Evolutionary conservation across 352 stramenopile species (phyloP).

Genomic region (Elongisporangium prolatum): DNA sequence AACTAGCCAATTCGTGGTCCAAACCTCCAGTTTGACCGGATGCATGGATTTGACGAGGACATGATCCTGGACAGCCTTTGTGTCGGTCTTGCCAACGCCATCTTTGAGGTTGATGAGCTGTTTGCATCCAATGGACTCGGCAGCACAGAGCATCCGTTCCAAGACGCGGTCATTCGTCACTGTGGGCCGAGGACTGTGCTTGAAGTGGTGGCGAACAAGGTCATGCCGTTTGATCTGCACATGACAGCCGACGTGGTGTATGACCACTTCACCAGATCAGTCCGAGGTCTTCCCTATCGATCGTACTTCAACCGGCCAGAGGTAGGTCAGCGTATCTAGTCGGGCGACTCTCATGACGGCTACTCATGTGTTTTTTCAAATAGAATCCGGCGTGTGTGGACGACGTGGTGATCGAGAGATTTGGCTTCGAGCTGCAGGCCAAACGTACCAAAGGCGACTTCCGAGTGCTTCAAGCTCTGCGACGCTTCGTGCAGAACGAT

Average conservation of each 20-base stretch:
- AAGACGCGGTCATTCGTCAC: too few relatives aligned
- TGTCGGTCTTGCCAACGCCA: slow-evolving; percentile 23
- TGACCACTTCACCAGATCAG: slow-evolving; percentile 27
- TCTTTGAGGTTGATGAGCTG: slow-evolving; percentile 26
- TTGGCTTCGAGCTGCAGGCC: slow-evolving; percentile 45
- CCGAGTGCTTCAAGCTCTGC: slow-evolving; percentile 53
- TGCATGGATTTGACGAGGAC: slow-evolving; percentile 18
- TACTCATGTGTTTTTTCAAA: too few relatives aligned
- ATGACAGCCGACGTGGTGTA: slow-evolving; percentile 29
- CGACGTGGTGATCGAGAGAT: slow-evolving; percentile 56
- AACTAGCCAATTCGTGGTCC: slow-evolving; percentile 18
- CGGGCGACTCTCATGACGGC: too few relatives aligned
- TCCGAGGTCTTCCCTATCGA: slow-evolving; percentile 13
- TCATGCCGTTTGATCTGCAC: slow-evolving; percentile 34
- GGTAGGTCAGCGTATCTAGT: too few relatives aligned
- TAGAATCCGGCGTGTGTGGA: slow-evolving; percentile 8
- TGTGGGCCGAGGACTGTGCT: neutral
- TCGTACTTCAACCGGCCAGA: too few relatives aligned
- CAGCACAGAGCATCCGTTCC: slow-evolving; percentile 8
- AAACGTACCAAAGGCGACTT: slow-evolving; percentile 46
- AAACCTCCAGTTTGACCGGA: too few relatives aligned
- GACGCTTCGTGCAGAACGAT: slow-evolving; percentile 46
- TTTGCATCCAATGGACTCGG: slow-evolving; percentile 13
- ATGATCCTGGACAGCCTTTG: slow-evolving; percentile 24
- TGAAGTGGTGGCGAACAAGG: slow-evolving; percentile 37